Evolutionary conservation across 139 green algal genomes (phyloP).

Genomic region (Choricystis sp.): DNA sequence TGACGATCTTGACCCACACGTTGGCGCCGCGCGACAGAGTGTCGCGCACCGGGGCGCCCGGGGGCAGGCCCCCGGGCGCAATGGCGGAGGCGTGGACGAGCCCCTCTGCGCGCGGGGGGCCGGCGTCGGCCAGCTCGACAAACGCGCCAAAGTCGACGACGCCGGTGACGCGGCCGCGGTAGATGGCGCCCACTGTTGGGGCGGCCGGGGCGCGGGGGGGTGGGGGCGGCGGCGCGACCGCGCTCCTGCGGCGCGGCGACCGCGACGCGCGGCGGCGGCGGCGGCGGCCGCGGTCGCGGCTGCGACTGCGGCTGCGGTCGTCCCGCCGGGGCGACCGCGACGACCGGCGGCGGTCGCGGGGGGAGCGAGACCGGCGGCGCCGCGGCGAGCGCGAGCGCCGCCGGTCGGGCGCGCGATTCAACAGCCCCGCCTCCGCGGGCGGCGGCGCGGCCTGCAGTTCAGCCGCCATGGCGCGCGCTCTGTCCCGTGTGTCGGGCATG

Average conservation of each 20-base stretch:
- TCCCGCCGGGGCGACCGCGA: too few relatives aligned
- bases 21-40: constrained; percentile 20
- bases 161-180: constrained; percentile 39
- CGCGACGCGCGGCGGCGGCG: constrained; percentile 12
- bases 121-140: constrained; percentile 62
- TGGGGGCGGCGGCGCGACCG: constrained; percentile 23
- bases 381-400: background rate
- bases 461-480: constrained; percentile 44
- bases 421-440: background rate
- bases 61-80: constrained; percentile 15
- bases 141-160: constrained; percentile 96
- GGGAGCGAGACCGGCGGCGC: background rate
- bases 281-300: constrained; percentile 6
- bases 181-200: constrained; percentile 9
- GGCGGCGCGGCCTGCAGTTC: constrained; percentile 4
- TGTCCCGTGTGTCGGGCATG: constrained; percentile 51
- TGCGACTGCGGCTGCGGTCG: constrained; percentile 5
- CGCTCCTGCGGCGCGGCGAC: constrained; percentile 1
- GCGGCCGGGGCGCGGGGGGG: background rate
- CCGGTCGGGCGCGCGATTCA: too few relatives aligned
- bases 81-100: constrained; percentile 89
- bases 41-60: constrained; percentile 21
- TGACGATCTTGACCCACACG: constrained; percentile 78
- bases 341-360: background rate
- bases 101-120: constrained; percentile 57